Base-by-base conservation (phyloP, 2,329 filamentous ascomycete genomes). In the Juglanconis oblonga region DNA sequence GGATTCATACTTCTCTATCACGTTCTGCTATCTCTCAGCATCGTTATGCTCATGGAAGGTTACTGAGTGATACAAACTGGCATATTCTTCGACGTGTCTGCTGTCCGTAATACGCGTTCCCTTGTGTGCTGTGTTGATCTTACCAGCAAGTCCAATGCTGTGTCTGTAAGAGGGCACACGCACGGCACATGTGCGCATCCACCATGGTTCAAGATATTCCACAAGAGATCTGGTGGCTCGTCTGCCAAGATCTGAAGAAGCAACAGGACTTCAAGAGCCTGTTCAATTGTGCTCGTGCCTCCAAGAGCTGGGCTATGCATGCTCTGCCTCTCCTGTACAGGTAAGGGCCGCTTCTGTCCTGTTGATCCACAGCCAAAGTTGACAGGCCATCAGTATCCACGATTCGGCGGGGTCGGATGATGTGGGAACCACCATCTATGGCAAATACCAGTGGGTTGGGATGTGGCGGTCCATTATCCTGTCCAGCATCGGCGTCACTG, bases 391-490 rank as follows among this genome's bases (percentile, higher is more conserved):
- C 52, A 82, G 81, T 64, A 76, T 81, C 53, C 75, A 81, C 57
- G 75, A 82, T 62, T 69, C 74, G n/a, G 74, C 79, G 14, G 75
- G 72, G 63, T 74, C 72, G 42, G 74, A 77, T 50, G 77, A 79
- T 71, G 75, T 47, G 10, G 54, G 55, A 14, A 61, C 66, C 72
- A 74, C 71, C 67, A 76, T 59, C 65, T 70, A 63, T 29, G 69
- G 69, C 54, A 69, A 70, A 61, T 61, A 78, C 57, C 82, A 82
- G 72, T 87, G 85, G 81, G 83, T 85, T 2, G 78, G 83, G 6
- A 71, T 90, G 52, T 92, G 89, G 89, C 81, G 83, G 54, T 87
- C 87, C 2, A 83, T 91, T 64, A 82, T 89, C 59, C 75, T 86
- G 7, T 91, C 88, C 8, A 85, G 85, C 59, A 73, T 87, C 48